Conservation (phyloP, 805 yeast genomes). For the Cyberlindnera veronae region DNA sequence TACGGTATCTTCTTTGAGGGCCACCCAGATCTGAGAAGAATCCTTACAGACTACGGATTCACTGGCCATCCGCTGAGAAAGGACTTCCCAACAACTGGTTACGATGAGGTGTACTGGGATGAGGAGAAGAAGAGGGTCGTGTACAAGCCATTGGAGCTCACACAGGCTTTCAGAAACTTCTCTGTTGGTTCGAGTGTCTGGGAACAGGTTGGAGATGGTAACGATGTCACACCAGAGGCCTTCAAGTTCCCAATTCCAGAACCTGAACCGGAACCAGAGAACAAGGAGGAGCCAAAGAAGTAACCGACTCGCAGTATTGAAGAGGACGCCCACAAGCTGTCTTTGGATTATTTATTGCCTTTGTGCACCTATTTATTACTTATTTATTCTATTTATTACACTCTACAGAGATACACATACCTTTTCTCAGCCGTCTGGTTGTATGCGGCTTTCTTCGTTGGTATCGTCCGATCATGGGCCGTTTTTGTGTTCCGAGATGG, state of each 20-base stretch:
- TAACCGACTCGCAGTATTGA: constrained; percentile 11
- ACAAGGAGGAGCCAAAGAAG: constrained; percentile 22
- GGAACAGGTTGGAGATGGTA: constrained; percentile 90
- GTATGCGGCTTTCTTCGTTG: not conserved
- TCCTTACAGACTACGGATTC: constrained; percentile 88
- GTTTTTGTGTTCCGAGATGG: not conserved
- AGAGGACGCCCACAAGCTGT: constrained; percentile 11
- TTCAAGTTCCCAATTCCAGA: constrained; percentile 81
- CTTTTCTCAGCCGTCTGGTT: not conserved
- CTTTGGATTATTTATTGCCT: constrained; percentile 24
- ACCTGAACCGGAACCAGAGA: constrained; percentile 63
- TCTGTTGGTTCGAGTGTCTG: constrained; percentile 84
- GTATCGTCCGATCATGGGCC: not conserved
- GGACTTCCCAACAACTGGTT: constrained; percentile 91
- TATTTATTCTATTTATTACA: constrained; percentile 8
- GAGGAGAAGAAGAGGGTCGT: constrained; percentile 87
- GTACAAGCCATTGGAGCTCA: constrained; percentile 85
- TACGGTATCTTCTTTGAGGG: constrained; percentile 85
- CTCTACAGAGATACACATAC: not conserved
- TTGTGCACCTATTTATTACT: constrained; percentile 10
- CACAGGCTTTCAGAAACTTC: constrained; percentile 91
- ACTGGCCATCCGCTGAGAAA: constrained; percentile 90
- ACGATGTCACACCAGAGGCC: constrained; percentile 73
- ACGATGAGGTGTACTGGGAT: constrained; percentile 86
- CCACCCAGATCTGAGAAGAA: constrained; percentile 86